phyloP scores from a whole-genome alignment of 768 basidiomycete genomes.

The Sutorius australiensis region DNA sequence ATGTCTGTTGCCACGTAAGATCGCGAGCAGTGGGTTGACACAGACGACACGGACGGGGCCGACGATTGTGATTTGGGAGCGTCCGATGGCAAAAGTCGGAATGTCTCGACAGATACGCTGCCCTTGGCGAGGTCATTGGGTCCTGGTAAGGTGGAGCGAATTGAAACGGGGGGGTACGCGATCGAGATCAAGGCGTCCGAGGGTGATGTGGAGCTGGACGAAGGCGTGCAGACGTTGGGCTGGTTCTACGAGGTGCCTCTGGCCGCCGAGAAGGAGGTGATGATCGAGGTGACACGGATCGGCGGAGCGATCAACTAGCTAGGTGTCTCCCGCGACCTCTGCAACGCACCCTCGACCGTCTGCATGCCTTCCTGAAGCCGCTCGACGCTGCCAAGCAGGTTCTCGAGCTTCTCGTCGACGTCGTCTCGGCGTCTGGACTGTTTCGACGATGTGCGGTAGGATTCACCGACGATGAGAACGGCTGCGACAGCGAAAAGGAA shows the following conservation, averaged over 20 bases:
- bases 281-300: constrained; percentile 39
- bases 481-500: constrained; percentile 81
- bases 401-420: constrained; percentile 69
- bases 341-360: constrained; percentile 42
- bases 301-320: constrained; percentile 39
- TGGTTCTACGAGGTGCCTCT: constrained; percentile 46
- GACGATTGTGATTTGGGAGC: too few relatives aligned
- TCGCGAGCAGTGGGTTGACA: background rate
- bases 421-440: constrained; percentile 65
- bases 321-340: constrained; percentile 37
- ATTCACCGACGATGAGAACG: constrained; percentile 68
- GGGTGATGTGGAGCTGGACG: constrained; percentile 46
- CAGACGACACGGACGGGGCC: background rate
- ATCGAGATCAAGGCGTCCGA: constrained; percentile 42
- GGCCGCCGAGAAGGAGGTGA: constrained; percentile 28
- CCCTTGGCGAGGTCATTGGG: background rate
- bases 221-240: constrained; percentile 46
- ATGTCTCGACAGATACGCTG: constrained; percentile 17
- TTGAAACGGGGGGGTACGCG: constrained; percentile 32
- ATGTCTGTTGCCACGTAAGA: constrained; percentile 10
- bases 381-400: constrained; percentile 44
- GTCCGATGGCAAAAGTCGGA: background rate
- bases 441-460: constrained; percentile 69
- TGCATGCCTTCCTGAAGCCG: constrained; percentile 43
- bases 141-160: constrained; percentile 1